Evolutionary conservation across 1,284 basidiomycete species (phyloP).

Genomic region (Austropuccinia psidii): DNA sequence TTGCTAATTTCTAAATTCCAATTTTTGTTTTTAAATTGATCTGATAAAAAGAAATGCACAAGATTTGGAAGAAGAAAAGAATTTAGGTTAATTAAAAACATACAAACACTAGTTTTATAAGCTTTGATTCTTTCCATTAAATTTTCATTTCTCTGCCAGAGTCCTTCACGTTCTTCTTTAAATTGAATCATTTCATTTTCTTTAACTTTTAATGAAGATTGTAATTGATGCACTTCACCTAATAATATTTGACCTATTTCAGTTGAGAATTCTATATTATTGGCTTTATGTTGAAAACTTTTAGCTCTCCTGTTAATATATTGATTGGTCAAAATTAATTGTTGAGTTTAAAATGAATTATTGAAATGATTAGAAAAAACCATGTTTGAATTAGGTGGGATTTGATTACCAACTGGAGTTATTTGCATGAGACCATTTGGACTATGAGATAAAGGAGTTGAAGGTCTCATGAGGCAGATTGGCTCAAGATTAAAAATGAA

Average conservation of each 20-base stretch:
- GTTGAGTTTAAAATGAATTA: slow-evolving; percentile 33
- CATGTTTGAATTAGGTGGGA: slow-evolving; percentile 20
- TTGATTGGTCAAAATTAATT: slow-evolving; percentile 39
- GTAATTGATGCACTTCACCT: slow-evolving; percentile 77
- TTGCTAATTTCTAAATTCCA: slow-evolving; percentile 93
- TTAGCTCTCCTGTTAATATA: slow-evolving; percentile 48
- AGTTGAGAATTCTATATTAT: slow-evolving; percentile 74
- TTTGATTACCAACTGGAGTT: slow-evolving; percentile 21
- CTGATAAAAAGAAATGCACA: slow-evolving; percentile 42
- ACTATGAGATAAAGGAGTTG: slow-evolving; percentile 36
- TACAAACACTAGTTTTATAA: slow-evolving; percentile 70
- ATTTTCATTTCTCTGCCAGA: slow-evolving; percentile 64
- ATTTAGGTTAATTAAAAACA: slow-evolving; percentile 43
- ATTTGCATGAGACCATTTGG: slow-evolving; percentile 22
- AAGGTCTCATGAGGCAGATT: slow-evolving; percentile 17
- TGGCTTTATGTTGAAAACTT: slow-evolving; percentile 49
- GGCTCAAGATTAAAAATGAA: slow-evolving; percentile 21
- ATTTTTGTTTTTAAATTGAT: slow-evolving; percentile 90
- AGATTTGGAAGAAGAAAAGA: not conserved
- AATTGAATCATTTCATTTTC: slow-evolving; percentile 79
- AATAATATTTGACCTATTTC: slow-evolving; percentile 86
- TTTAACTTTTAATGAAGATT: slow-evolving; percentile 73
- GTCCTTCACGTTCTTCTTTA: slow-evolving; percentile 71
- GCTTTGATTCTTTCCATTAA: slow-evolving; percentile 62
- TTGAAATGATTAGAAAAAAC: slow-evolving; percentile 29